Conservation (phyloP, 148 eudicot species). For the Arctostaphylos glauca region DNA sequence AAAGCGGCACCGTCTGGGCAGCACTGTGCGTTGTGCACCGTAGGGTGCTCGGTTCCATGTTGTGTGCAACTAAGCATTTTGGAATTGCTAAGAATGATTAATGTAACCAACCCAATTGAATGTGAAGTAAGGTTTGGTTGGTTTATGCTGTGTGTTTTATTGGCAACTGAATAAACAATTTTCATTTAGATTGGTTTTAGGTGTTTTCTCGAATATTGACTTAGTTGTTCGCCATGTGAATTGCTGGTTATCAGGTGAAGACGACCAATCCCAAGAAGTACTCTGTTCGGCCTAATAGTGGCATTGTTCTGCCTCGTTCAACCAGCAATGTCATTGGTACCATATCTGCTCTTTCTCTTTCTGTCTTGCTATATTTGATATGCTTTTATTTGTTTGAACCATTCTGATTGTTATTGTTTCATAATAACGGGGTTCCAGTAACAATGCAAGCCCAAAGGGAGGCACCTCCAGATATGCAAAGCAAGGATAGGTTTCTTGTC, state of each 20-base stretch:
- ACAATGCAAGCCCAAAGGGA: constrained; percentile 96
- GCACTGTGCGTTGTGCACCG: too few species aligned
- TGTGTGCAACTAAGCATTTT: too few species aligned
- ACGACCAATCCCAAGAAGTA: constrained; percentile 94
- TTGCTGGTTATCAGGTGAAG: constrained; percentile 53
- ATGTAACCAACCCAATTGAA: not conserved
- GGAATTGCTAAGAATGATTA: not conserved
- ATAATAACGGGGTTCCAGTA: constrained; percentile 36
- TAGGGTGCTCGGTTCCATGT: too few species aligned
- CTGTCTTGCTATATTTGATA: not conserved
- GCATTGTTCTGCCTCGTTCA: constrained; percentile 70
- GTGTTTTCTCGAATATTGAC: not conserved
- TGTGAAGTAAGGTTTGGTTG: not conserved
- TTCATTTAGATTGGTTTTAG: not conserved
- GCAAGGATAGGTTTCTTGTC: constrained; percentile 84
- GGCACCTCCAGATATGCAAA: constrained; percentile 75
- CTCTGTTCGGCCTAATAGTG: constrained; percentile 79
- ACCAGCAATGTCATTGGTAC: constrained; percentile 66
- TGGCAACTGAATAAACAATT: not conserved
- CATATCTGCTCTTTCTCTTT: not conserved
- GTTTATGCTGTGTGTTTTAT: not conserved
- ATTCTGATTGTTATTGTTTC: not conserved
- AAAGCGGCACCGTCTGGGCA: too few species aligned
- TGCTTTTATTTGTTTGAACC: not conserved
- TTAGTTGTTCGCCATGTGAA: not conserved